A percentile compares a stretch with the other conserved stretches of the same genome.
phyloP scores from a whole-genome alignment of 441 rosid genomes.

The Rhodomyrtus psidioides region DNA sequence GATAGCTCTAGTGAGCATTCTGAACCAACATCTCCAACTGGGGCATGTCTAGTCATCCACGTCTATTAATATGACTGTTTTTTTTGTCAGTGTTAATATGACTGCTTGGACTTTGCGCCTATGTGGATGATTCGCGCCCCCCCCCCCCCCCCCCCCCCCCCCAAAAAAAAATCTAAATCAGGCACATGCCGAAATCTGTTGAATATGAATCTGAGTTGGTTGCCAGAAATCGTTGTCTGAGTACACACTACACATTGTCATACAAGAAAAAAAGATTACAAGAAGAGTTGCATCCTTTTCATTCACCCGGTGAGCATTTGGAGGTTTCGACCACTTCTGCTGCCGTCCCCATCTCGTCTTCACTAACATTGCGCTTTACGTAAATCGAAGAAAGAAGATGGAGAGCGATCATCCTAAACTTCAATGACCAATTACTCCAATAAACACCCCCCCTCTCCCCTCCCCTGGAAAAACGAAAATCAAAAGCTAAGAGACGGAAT shows the following conservation, averaged over 20 bases:
- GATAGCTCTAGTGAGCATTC: not conserved
- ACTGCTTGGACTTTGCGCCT: not conserved
- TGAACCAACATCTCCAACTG: not conserved
- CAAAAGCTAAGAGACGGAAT: not conserved
- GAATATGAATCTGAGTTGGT: not conserved
- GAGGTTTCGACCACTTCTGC: not conserved
- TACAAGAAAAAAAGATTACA: not conserved
- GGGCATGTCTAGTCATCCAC: not conserved
- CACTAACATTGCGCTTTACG: not conserved
- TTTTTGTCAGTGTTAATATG: not conserved
- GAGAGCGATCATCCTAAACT: not conserved
- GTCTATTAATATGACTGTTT: not conserved
- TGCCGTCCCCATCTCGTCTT: not conserved
- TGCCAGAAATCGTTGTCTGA: not conserved
- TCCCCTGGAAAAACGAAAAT: too few species aligned
- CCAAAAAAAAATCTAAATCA: not conserved
- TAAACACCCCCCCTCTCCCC: too few species aligned
- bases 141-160: too few species aligned
- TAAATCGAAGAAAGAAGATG: not conserved
- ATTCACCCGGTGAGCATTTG: not conserved
- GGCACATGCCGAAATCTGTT: not conserved
- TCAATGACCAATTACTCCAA: not conserved
- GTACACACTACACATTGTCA: not conserved
- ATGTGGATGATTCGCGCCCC: constrained; percentile 18
- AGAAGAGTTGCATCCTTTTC: not conserved